Percentiles rank a stretch among this genome's conserved stretches.
These are phyloP conservation scores for Pelagomonas calceolata DNA, from an alignment of 108 stramenopile species.

Conservation along the genomic window DNA sequence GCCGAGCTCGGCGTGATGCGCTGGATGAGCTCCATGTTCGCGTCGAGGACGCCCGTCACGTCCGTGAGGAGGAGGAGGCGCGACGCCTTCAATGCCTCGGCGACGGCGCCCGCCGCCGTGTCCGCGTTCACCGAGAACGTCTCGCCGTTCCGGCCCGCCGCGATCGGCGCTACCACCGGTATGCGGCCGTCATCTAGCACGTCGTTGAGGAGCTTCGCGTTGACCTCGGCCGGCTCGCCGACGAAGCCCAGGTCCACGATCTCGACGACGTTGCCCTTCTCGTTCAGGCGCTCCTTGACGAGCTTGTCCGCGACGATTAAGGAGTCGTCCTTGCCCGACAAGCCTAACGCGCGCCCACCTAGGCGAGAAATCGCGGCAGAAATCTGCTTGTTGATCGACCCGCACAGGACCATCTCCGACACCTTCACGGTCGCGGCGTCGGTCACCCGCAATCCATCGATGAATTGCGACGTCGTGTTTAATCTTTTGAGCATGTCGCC, in stretches of 20 bases:
- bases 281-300: slow-evolving; percentile 45
- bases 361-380: slow-evolving; percentile 55
- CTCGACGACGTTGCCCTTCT: slow-evolving; percentile 24
- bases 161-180: slow-evolving; percentile 90
- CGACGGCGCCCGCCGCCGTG: slow-evolving; percentile 86
- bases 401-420: slow-evolving; percentile 94
- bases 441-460: slow-evolving; percentile 76
- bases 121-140: slow-evolving; percentile 84
- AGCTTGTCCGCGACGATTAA: slow-evolving; percentile 34
- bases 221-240: slow-evolving; percentile 73
- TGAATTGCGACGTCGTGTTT: slow-evolving; percentile 65
- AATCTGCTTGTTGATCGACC: slow-evolving; percentile 83
- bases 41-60: slow-evolving; percentile 87
- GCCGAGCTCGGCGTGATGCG: slow-evolving; percentile 56
- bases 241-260: slow-evolving; percentile 68
- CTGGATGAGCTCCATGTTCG: slow-evolving; percentile 64
- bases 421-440: slow-evolving; percentile 77
- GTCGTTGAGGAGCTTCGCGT: slow-evolving; percentile 55
- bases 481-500: slow-evolving; percentile 64
- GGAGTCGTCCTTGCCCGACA: slow-evolving; percentile 75
- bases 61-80: slow-evolving; percentile 87
- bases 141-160: slow-evolving; percentile 63
- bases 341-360: slow-evolving; percentile 72
- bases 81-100: slow-evolving; percentile 70
- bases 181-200: slow-evolving; percentile 65